Conservation (phyloP, 257 asterid genomes). For the Nicotiana paniculata region DNA sequence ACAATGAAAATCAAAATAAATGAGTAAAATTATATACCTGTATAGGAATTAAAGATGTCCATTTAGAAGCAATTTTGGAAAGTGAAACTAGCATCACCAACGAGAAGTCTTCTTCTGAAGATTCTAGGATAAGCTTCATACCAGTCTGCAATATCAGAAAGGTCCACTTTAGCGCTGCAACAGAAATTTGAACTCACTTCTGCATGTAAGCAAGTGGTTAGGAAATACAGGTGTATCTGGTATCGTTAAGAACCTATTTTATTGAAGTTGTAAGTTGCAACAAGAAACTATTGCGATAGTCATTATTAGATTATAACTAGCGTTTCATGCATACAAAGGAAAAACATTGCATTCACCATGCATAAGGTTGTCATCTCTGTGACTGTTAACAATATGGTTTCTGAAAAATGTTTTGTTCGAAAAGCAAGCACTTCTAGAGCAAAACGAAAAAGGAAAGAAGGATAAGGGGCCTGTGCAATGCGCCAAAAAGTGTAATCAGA, state of each 20-base stretch:
- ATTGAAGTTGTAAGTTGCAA: not conserved
- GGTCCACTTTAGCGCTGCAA: constrained; percentile 17
- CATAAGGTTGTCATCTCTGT: not conserved
- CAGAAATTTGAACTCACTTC: constrained; percentile 7
- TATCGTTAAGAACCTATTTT: not conserved
- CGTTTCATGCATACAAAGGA: not conserved
- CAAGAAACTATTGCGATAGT: not conserved
- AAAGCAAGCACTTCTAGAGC: not conserved
- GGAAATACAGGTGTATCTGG: not conserved
- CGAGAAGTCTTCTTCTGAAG: constrained; percentile 58
- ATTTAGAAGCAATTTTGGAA: constrained; percentile 69
- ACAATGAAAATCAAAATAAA: not conserved
- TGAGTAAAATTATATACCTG: constrained; percentile 46
- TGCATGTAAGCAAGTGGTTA: constrained; percentile 10
- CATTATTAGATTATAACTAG: not conserved
- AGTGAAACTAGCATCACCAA: constrained; percentile 71
- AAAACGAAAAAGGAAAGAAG: not conserved
- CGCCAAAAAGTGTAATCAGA: not conserved
- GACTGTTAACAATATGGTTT: not conserved
- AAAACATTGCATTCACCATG: not conserved
- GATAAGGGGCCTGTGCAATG: not conserved
- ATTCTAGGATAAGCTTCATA: constrained; percentile 56
- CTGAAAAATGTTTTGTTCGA: not conserved
- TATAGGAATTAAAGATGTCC: constrained; percentile 57
- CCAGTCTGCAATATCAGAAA: constrained; percentile 51